phyloP scores from a whole-genome alignment of 345 rosid genomes.

The Aquilaria malaccensis region DNA sequence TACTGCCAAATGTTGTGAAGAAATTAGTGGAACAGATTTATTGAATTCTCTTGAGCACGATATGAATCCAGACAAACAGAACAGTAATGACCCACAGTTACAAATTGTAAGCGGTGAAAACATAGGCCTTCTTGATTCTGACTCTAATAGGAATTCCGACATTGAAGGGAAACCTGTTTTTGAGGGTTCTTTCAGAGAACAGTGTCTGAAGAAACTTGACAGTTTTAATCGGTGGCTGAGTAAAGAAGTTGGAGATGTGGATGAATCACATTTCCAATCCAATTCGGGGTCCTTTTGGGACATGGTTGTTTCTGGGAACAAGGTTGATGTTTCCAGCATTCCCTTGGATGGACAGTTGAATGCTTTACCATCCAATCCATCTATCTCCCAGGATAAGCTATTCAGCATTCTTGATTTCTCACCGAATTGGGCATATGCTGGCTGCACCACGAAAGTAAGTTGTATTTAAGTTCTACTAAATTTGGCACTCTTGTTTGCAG shows the following conservation, averaged over 20 bases:
- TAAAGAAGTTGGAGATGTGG: constrained; percentile 86
- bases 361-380: constrained; percentile 55
- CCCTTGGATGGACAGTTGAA: constrained; percentile 46
- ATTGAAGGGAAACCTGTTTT: constrained; percentile 47
- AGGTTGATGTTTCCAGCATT: constrained; percentile 33
- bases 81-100: constrained; percentile 15
- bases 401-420: constrained; percentile 77
- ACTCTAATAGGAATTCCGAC: constrained; percentile 19
- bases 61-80: constrained; percentile 14
- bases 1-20: constrained; percentile 29
- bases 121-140: constrained; percentile 18
- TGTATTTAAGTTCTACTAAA: neutral
- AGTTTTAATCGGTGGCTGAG: constrained; percentile 95
- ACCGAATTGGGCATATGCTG: constrained; percentile 76
- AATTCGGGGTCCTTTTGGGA: constrained; percentile 61
- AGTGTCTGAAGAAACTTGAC: constrained; percentile 77
- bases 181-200: constrained; percentile 41
- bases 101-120: constrained; percentile 29
- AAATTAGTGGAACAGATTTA: constrained; percentile 23
- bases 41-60: constrained; percentile 13
- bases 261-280: constrained; percentile 47
- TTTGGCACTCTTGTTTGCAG: too few relatives aligned
- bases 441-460: constrained; percentile 61
- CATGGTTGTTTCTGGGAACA: constrained; percentile 51
- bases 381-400: constrained; percentile 78